A percentile compares a stretch with the other conserved stretches of the same genome.
Conservation (phyloP, 1,284 basidiomycete genomes). For the Taiwanofungus camphoratus region DNA sequence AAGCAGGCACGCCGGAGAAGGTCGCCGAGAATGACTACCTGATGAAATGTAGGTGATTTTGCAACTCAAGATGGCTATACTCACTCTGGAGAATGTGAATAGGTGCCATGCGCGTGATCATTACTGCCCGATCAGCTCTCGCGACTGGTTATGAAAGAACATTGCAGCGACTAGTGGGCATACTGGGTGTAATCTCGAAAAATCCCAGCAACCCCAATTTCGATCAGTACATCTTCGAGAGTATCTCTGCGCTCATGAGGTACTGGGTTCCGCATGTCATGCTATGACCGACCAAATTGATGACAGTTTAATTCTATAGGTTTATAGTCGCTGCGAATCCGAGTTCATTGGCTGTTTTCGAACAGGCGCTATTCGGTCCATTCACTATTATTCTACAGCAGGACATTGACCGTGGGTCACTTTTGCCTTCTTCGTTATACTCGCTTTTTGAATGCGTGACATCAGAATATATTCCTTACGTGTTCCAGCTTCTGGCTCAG, state of each 20-base stretch:
- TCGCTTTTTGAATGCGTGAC: background rate
- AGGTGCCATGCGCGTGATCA: constrained; percentile 92
- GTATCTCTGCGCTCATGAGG: constrained; percentile 88
- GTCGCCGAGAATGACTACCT: constrained; percentile 97
- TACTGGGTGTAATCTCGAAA: constrained; percentile 84
- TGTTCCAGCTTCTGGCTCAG: constrained; percentile 95
- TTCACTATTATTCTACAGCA: constrained; percentile 87
- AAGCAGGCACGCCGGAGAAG: constrained; percentile 84
- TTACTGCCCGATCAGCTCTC: constrained; percentile 81
- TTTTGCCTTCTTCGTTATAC: background rate
- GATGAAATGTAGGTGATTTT: constrained; percentile 79
- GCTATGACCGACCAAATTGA: background rate
- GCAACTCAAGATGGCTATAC: background rate
- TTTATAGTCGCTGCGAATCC: constrained; percentile 76
- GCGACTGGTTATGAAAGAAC: constrained; percentile 64
- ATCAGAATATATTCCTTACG: constrained; percentile 93
- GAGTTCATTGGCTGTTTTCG: constrained; percentile 69
- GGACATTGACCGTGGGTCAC: constrained; percentile 80
- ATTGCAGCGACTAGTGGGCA: constrained; percentile 72
- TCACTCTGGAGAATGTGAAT: constrained; percentile 4
- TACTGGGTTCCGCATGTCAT: constrained; percentile 29
- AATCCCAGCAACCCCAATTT: constrained; percentile 98
- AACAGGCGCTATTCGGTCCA: constrained; percentile 79
- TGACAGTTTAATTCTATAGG: constrained; percentile 31
- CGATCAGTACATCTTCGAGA: constrained; percentile 97